Evolutionary conservation across 164 flowering plant genomes (phyloP).

Genomic region (Kingdonia uniflora): DNA sequence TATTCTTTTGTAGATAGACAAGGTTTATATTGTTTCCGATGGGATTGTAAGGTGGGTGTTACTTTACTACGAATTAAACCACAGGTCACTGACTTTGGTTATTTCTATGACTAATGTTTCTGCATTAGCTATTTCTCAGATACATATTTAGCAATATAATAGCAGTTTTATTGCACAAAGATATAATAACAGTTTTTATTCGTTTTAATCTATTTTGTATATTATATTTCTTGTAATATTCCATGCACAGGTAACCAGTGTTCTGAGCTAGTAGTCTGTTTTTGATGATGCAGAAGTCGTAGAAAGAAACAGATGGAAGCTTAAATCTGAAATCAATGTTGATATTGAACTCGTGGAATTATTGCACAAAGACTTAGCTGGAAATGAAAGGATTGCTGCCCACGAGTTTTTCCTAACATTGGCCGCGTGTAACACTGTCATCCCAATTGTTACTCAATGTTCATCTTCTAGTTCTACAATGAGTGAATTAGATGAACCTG

Average conservation of each 20-base stretch:
- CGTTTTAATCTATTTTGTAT: too few species aligned
- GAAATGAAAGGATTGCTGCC: conserved; percentile 53
- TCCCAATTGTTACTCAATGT: conserved; percentile 41
- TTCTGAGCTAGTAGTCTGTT: conserved; percentile 4
- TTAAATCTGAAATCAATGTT: conserved; percentile 41
- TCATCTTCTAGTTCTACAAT: conserved; percentile 14
- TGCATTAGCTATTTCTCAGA: too few species aligned
- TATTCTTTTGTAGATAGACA: too few species aligned
- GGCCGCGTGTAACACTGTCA: conserved; percentile 91
- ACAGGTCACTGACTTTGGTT: too few species aligned
- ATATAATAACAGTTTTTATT: too few species aligned
- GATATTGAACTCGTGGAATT: conserved; percentile 52
- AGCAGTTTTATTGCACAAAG: too few species aligned
- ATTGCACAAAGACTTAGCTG: conserved; percentile 40
- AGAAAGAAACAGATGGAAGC: conserved; percentile 39
- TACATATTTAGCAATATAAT: too few species aligned
- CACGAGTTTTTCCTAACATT: conserved; percentile 85
- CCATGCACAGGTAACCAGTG: background rate
- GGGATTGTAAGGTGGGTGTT: too few species aligned
- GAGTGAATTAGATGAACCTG: conserved; percentile 19
- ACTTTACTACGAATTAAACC: too few species aligned
- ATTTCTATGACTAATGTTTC: too few species aligned
- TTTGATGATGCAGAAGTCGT: conserved; percentile 11
- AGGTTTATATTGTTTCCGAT: too few species aligned
- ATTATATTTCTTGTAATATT: too few species aligned